Conservation (phyloP, 2,329 filamentous ascomycete species). For the Nothophoma quercina region DNA sequence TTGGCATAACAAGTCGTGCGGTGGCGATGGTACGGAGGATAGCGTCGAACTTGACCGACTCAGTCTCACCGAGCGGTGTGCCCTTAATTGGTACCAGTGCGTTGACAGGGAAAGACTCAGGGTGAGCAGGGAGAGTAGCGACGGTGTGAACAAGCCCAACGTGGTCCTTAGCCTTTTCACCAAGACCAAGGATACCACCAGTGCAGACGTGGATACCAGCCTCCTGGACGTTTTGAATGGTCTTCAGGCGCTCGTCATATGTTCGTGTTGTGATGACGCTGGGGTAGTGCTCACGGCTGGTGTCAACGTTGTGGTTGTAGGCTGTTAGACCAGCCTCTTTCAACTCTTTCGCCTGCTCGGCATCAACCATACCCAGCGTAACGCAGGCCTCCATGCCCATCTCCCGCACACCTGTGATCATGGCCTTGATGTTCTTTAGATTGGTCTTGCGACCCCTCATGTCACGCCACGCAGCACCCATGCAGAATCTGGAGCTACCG, state of each 20-base stretch:
- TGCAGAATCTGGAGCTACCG: slow-evolving; percentile 90
- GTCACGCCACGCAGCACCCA: slow-evolving; percentile 93
- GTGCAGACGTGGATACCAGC: slow-evolving; percentile 91
- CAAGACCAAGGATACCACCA: slow-evolving; percentile 85
- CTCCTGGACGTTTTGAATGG: slow-evolving; percentile 79
- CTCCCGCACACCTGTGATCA: slow-evolving; percentile 80
- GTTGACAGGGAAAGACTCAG: slow-evolving; percentile 91
- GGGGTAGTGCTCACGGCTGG: slow-evolving; percentile 87
- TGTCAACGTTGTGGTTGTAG: slow-evolving; percentile 95
- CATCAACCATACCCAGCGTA: slow-evolving; percentile 93
- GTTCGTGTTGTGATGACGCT: slow-evolving; percentile 83
- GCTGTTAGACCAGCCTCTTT: slow-evolving; percentile 86
- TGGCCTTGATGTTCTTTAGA: slow-evolving; percentile 82
- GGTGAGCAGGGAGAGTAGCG: slow-evolving; percentile 79
- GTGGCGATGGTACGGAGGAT: slow-evolving; percentile 85
- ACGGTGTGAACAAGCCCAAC: slow-evolving; percentile 85
- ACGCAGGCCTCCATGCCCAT: slow-evolving; percentile 93
- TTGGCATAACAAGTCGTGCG: slow-evolving; percentile 81
- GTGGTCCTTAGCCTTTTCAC: slow-evolving; percentile 79
- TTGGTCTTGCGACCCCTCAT: slow-evolving; percentile 90
- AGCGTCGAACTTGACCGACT: slow-evolving; percentile 77
- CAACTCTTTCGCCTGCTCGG: slow-evolving; percentile 78
- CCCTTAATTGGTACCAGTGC: slow-evolving; percentile 90
- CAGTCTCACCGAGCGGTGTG: slow-evolving; percentile 78
- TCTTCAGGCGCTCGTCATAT: slow-evolving; percentile 86